phyloP scores from a whole-genome alignment of 441 rosid species.

The Populus hybrid region DNA sequence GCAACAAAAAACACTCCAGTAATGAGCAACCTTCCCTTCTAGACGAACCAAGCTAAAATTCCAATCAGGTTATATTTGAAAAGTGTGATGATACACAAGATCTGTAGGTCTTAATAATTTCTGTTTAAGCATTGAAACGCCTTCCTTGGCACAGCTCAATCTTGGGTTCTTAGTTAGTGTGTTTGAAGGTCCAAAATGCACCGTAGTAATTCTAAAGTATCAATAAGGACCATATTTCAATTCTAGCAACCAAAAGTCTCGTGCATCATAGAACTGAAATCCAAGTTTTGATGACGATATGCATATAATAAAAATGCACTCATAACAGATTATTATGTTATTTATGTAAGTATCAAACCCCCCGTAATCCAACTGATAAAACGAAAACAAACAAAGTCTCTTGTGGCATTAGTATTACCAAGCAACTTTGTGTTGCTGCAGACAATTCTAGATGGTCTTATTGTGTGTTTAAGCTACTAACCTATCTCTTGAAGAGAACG shows the following conservation, averaged over 20 bases:
- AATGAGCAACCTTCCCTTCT: not conserved
- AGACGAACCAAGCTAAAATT: not conserved
- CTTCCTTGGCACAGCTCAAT: not conserved
- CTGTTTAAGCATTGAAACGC: not conserved
- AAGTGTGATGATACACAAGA: not conserved
- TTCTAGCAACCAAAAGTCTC: not conserved
- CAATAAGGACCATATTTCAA: not conserved
- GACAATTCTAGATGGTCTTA: not conserved
- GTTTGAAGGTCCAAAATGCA: not conserved
- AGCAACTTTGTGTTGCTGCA: not conserved
- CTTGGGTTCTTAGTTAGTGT: not conserved
- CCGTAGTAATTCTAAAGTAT: not conserved
- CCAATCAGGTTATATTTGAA: not conserved
- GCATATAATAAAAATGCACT: not conserved
- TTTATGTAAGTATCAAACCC: not conserved
- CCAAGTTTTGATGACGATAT: not conserved
- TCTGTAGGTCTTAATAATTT: not conserved
- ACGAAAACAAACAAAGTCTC: not conserved
- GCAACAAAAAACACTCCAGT: not conserved
- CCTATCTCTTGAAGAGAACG: not conserved
- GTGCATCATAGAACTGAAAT: not conserved
- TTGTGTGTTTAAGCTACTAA: not conserved
- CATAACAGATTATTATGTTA: not conserved
- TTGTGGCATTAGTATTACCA: not conserved
- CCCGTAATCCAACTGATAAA: not conserved